These are phyloP conservation scores for Populus davidiana DNA, from an alignment of 345 rosid species.

Conservation along the genomic window DNA sequence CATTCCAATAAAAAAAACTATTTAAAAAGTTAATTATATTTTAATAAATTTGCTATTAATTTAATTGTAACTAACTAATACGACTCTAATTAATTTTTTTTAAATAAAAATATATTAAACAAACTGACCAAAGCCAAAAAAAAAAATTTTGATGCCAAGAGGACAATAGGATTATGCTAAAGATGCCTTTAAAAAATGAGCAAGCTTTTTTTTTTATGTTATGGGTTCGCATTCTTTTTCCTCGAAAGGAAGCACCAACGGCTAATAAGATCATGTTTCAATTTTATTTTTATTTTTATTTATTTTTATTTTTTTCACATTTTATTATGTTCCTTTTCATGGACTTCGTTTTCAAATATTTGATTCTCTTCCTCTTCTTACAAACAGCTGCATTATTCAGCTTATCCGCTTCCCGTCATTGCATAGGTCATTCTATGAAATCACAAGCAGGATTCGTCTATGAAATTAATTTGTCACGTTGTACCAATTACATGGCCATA, in stretches of 20 bases:
- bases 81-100: too few relatives aligned
- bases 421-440: constrained; percentile 11
- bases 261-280: neutral
- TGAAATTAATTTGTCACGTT: neutral
- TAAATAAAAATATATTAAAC: too few relatives aligned
- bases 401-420: constrained; percentile 9
- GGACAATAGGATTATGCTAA: neutral
- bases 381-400: neutral
- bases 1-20: too few relatives aligned
- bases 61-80: too few relatives aligned
- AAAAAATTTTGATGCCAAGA: neutral
- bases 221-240: neutral
- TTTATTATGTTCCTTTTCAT: neutral
- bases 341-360: neutral
- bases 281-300: too few relatives aligned
- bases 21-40: too few relatives aligned
- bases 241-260: neutral
- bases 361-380: neutral
- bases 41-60: too few relatives aligned
- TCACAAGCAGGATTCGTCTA: too few relatives aligned
- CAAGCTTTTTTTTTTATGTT: neutral
- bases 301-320: neutral
- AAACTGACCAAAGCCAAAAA: too few relatives aligned
- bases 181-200: neutral
- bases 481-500: neutral